Evolutionary conservation across 1,139 yeast genomes (phyloP).

Genomic region (Geotrichum restrictum): DNA sequence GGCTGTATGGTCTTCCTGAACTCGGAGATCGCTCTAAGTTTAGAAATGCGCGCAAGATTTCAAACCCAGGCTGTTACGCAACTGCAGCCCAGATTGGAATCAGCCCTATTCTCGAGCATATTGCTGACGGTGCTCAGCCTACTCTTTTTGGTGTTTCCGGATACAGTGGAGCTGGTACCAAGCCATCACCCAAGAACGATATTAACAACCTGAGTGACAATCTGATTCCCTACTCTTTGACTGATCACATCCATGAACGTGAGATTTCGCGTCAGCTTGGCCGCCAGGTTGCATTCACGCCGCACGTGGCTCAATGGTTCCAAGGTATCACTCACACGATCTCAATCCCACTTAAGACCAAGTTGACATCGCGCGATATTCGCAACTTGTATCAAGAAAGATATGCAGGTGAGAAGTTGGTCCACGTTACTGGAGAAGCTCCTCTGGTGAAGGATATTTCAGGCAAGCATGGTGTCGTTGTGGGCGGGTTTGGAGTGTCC

Average conservation of each 20-base stretch:
- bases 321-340: conserved; percentile 95
- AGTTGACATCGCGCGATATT: conserved; percentile 74
- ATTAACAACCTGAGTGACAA: conserved; percentile 67
- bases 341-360: conserved; percentile 75
- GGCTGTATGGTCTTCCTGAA: conserved; percentile 92
- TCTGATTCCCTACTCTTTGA: conserved; percentile 89
- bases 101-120: conserved; percentile 66
- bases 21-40: conserved; percentile 58
- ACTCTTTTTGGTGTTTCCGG: conserved; percentile 94
- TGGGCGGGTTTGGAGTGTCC: conserved; percentile 94
- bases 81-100: conserved; percentile 95
- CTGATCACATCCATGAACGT: conserved; percentile 93
- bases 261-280: conserved; percentile 84
- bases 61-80: conserved; percentile 98
- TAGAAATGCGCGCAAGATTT: conserved; percentile 72
- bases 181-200: conserved; percentile 95
- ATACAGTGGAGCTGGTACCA: conserved; percentile 98
- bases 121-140: conserved; percentile 58
- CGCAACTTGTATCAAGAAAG: conserved; percentile 83
- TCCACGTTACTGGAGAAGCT: conserved; percentile 81
- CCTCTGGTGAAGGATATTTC: conserved; percentile 88
- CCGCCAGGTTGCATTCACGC: conserved; percentile 77
- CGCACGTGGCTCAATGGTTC: conserved; percentile 99
- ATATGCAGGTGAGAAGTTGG: conserved; percentile 81
- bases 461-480: conserved; percentile 89